A percentile compares a stretch with the other conserved stretches of the same genome.
Evolutionary conservation across 305 asterid species (phyloP).

Genomic region (Ajuga reptans): DNA sequence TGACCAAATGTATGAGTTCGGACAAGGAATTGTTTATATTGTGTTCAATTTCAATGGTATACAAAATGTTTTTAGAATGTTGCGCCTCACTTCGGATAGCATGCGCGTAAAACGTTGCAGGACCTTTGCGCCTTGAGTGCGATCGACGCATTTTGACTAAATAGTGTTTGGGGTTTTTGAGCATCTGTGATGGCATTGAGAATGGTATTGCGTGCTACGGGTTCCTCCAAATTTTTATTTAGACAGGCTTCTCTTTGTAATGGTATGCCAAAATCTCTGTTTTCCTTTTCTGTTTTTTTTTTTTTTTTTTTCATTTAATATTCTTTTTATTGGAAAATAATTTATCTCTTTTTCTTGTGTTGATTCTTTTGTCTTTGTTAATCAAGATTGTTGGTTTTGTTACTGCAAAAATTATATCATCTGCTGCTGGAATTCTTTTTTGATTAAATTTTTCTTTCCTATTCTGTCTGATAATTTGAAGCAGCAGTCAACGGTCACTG

Average conservation of each 20-base stretch:
- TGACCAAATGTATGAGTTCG: not conserved
- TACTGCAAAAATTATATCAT: not conserved
- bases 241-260: conserved; percentile 22
- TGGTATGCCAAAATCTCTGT: conserved; percentile 25
- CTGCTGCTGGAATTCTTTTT: not conserved
- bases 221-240: conserved; percentile 28
- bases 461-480: not conserved
- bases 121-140: not conserved
- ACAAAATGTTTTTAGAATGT: not conserved
- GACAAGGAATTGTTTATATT: not conserved
- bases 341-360: too few relatives aligned
- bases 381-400: not conserved
- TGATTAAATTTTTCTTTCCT: not conserved
- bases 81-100: not conserved
- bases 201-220: conserved; percentile 42
- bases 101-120: not conserved
- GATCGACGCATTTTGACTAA: not conserved
- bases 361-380: too few relatives aligned
- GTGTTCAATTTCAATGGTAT: not conserved
- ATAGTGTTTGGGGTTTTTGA: conserved; percentile 4
- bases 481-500: conserved; percentile 29
- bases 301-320: too few relatives aligned
- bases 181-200: conserved; percentile 46
- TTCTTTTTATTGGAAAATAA: too few relatives aligned
- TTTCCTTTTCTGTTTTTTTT: not conserved